Percentiles rank a stretch among this genome's conserved stretches.
These are phyloP conservation scores for Flaveria linearis DNA, from an alignment of 129 eudicot species.

Conservation along the genomic window DNA sequence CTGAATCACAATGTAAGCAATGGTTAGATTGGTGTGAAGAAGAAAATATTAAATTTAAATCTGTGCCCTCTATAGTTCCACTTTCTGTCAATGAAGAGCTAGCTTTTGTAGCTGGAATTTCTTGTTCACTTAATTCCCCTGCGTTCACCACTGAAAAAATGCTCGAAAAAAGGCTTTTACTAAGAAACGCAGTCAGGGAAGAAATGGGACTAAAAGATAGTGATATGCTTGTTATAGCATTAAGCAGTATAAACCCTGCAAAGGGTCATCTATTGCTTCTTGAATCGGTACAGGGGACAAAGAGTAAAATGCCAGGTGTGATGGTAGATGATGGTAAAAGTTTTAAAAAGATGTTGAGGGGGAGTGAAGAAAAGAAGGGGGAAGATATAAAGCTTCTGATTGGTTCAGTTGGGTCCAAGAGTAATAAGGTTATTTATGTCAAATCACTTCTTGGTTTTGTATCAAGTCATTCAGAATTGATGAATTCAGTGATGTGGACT, in stretches of 20 bases:
- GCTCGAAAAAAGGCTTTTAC: constrained; percentile 58
- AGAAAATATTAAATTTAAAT: constrained; percentile 68
- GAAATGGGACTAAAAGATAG: constrained; percentile 83
- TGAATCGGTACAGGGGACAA: constrained; percentile 57
- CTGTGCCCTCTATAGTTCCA: constrained; percentile 60
- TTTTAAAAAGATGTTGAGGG: constrained; percentile 43
- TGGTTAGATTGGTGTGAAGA: constrained; percentile 93
- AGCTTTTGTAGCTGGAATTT: constrained; percentile 87
- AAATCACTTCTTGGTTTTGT: constrained; percentile 59
- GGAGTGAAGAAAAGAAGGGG: constrained; percentile 34
- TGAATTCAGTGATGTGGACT: constrained; percentile 81
- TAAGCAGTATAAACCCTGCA: constrained; percentile 93
- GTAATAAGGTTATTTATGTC: constrained; percentile 84
- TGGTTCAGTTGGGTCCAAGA: constrained; percentile 96
- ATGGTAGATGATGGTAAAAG: constrained; percentile 47
- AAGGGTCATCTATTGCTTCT: constrained; percentile 90
- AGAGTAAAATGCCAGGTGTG: constrained; percentile 31
- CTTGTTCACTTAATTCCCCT: constrained; percentile 88
- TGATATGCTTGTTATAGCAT: constrained; percentile 82
- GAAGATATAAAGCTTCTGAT: constrained; percentile 67
- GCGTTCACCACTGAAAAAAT: constrained; percentile 67
- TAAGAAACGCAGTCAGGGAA: constrained; percentile 68
- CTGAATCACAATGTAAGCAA: constrained; percentile 81
- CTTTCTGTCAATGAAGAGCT: constrained; percentile 95
- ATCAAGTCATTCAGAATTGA: constrained; percentile 60